These are phyloP conservation scores for Exutisphaerella laricina DNA, from an alignment of 2,329 filamentous ascomycete species.

Conservation along the genomic window DNA sequence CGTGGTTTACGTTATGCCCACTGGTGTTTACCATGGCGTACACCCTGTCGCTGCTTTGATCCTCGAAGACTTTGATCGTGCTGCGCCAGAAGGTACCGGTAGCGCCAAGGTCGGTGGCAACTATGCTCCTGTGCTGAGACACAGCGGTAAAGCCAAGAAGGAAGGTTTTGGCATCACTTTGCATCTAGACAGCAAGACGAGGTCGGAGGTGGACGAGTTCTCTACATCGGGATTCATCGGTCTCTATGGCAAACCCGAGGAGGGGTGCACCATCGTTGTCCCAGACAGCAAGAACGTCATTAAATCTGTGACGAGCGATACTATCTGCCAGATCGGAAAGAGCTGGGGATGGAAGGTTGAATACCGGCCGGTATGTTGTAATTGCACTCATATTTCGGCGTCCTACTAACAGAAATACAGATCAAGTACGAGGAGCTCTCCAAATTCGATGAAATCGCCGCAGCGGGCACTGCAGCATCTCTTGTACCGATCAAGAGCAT, in stretches of 20 bases:
- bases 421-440: slow-evolving; percentile 61
- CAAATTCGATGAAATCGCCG: slow-evolving; percentile 73
- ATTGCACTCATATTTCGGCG: background rate
- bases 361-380: slow-evolving; percentile 54
- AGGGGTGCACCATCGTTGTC: slow-evolving; percentile 66
- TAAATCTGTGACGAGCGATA: slow-evolving; percentile 77
- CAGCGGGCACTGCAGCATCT: slow-evolving; percentile 84
- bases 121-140: slow-evolving; percentile 84
- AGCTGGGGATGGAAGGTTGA: slow-evolving; percentile 83
- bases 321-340: slow-evolving; percentile 67
- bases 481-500: slow-evolving; percentile 90
- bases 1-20: slow-evolving; percentile 82
- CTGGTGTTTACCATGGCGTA: slow-evolving; percentile 87
- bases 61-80: slow-evolving; percentile 86
- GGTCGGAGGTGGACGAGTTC: slow-evolving; percentile 90
- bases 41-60: slow-evolving; percentile 83
- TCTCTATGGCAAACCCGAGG: slow-evolving; percentile 52
- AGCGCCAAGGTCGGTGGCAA: slow-evolving; percentile 94
- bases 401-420: slow-evolving; percentile 32
- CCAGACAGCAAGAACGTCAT: slow-evolving; percentile 86
- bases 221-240: slow-evolving; percentile 92
- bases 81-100: slow-evolving; percentile 85
- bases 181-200: slow-evolving; percentile 79
- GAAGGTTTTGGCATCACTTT: slow-evolving; percentile 91
- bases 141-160: slow-evolving; percentile 72